phyloP scores from a whole-genome alignment of 2,329 filamentous ascomycete species.

The Aspergillus ustus region DNA sequence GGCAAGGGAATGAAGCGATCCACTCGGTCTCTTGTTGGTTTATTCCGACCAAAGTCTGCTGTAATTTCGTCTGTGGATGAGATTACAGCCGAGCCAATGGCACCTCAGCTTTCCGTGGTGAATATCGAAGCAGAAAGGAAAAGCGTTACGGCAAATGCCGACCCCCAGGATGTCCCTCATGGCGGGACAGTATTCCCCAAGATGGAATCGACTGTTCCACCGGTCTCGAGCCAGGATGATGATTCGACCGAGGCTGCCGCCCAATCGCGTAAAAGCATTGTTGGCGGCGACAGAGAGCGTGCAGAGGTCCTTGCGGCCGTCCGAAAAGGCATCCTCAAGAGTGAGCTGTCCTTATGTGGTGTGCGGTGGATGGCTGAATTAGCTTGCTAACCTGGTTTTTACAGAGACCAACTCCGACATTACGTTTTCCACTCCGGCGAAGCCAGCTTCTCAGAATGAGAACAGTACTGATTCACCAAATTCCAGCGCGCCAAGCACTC shows the following conservation, averaged over 20 bases:
- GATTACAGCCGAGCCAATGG: slow-evolving; percentile 66
- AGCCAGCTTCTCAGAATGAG: slow-evolving; percentile 66
- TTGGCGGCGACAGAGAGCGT: slow-evolving; percentile 86
- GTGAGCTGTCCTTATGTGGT: slow-evolving; percentile 55
- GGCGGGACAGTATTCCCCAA: slow-evolving; percentile 83
- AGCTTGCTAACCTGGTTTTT: slow-evolving; percentile 13
- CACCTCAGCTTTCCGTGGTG: slow-evolving; percentile 91
- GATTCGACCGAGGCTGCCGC: slow-evolving; percentile 50
- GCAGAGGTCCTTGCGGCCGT: slow-evolving; percentile 91
- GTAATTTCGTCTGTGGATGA: slow-evolving; percentile 73
- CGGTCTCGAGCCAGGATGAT: slow-evolving; percentile 49
- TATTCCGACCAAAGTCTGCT: slow-evolving; percentile 93
- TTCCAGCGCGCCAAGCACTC: slow-evolving; percentile 86
- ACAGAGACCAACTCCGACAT: slow-evolving; percentile 59
- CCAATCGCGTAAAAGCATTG: slow-evolving; percentile 78
- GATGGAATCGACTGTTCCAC: slow-evolving; percentile 79
- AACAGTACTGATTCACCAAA: slow-evolving; percentile 75
- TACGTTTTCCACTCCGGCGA: slow-evolving; percentile 69
- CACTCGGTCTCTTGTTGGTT: slow-evolving; percentile 83
- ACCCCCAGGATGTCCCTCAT: slow-evolving; percentile 66
- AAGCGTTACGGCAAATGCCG: slow-evolving; percentile 73
- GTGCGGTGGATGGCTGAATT: background rate
- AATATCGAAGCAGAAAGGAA: slow-evolving; percentile 93
- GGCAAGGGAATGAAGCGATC: slow-evolving; percentile 97
- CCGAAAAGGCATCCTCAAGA: slow-evolving; percentile 94